A percentile compares a stretch with the other conserved stretches of the same genome.
Evolutionary conservation across 768 basidiomycete genomes (phyloP).

Genomic region (Termitomyces sp.): DNA sequence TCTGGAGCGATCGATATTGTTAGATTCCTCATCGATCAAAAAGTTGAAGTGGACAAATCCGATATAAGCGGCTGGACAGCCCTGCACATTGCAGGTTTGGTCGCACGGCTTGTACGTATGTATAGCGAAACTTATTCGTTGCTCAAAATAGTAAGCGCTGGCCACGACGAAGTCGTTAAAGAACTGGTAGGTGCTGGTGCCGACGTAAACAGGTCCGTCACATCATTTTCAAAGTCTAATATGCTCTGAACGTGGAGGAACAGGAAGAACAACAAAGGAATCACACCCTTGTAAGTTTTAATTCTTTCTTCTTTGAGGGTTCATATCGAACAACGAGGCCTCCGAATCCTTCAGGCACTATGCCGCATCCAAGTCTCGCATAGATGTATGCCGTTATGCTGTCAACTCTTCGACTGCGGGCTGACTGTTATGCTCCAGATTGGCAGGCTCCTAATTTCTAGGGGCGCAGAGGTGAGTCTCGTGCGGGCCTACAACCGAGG

Average conservation of each 20-base stretch:
- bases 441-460: slow-evolving; percentile 75
- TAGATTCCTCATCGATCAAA: slow-evolving; percentile 63
- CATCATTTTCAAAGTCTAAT: slow-evolving; percentile 14
- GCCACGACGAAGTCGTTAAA: slow-evolving; percentile 65
- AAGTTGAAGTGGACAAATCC: slow-evolving; percentile 59
- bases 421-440: slow-evolving; percentile 52
- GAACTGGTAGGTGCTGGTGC: slow-evolving; percentile 81
- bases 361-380: slow-evolving; percentile 85
- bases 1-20: slow-evolving; percentile 64
- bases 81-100: slow-evolving; percentile 69
- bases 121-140: slow-evolving; percentile 13
- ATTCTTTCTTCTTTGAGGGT: slow-evolving; percentile 7
- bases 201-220: slow-evolving; percentile 55
- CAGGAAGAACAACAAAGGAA: slow-evolving; percentile 74
- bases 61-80: slow-evolving; percentile 75
- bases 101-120: not conserved
- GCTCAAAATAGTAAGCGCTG: slow-evolving; percentile 62
- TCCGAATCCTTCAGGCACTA: slow-evolving; percentile 61
- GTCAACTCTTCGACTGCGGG: slow-evolving; percentile 16
- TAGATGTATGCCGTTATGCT: slow-evolving; percentile 53
- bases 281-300: slow-evolving; percentile 70
- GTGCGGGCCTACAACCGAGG: slow-evolving; percentile 23
- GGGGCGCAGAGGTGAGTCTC: slow-evolving; percentile 84
- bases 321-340: slow-evolving; percentile 12
- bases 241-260: slow-evolving; percentile 14